A percentile compares a stretch with the other conserved stretches of the same genome.
These are phyloP conservation scores for Podospora pseudocomata DNA, from an alignment of 495 filamentous ascomycete genomes.

Conservation along the genomic window DNA sequence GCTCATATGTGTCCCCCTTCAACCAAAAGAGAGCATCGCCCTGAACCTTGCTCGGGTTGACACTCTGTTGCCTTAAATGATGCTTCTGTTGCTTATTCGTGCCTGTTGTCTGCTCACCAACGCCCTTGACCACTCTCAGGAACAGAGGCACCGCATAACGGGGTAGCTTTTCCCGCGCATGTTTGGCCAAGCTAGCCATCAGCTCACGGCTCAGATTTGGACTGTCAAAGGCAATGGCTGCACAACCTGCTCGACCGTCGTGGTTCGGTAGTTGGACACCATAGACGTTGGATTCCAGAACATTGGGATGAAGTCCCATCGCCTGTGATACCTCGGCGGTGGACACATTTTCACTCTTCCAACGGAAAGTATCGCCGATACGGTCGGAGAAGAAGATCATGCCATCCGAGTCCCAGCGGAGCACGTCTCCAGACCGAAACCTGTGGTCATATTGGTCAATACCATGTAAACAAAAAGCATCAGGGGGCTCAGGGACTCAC, in stretches of 20 bases:
- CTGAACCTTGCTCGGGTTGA: slow-evolving; percentile 57
- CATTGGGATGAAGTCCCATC: slow-evolving; percentile 60
- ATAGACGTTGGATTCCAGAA: slow-evolving; percentile 84
- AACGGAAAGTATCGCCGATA: slow-evolving; percentile 93
- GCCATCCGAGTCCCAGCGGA: slow-evolving; percentile 68
- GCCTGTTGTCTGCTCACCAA: slow-evolving; percentile 62
- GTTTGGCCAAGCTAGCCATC: slow-evolving; percentile 55
- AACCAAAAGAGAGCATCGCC: slow-evolving; percentile 60
- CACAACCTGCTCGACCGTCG: slow-evolving; percentile 84
- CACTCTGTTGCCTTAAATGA: slow-evolving; percentile 62
- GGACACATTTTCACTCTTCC: slow-evolving; percentile 91
- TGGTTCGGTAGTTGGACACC: slow-evolving; percentile 79
- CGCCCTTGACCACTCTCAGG: slow-evolving; percentile 57
- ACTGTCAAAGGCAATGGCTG: slow-evolving; percentile 55
- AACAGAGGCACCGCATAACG: slow-evolving; percentile 76
- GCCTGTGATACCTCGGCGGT: slow-evolving; percentile 76
- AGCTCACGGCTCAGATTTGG: slow-evolving; percentile 30
- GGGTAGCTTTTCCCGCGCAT: slow-evolving; percentile 56
- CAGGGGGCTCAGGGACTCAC: slow-evolving; percentile 6
- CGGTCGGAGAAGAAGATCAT: slow-evolving; percentile 82
- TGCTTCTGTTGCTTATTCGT: slow-evolving; percentile 88
- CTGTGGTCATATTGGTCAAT: background rate
- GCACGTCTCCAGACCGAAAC: slow-evolving; percentile 80
- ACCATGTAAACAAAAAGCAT: background rate
- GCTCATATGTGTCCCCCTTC: slow-evolving; percentile 63